Conservation (phyloP, 352 stramenopile genomes). For the Nothophytophthora sp. region DNA sequence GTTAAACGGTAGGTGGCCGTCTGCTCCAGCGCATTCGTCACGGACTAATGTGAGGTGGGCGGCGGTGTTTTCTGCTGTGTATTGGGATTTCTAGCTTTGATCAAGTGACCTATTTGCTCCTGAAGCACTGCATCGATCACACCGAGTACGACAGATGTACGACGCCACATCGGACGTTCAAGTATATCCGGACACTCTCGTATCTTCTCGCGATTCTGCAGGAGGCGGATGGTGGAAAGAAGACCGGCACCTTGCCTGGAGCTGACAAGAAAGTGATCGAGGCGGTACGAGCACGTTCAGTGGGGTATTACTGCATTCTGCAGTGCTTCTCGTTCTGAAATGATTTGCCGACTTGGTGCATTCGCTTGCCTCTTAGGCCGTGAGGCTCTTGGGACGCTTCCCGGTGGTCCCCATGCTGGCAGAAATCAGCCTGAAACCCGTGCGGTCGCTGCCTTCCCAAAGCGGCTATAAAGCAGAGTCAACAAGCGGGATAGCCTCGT, state of each 20-base stretch:
- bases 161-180: slow-evolving; percentile 42
- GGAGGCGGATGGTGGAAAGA: slow-evolving; percentile 24
- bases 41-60: too few relatives aligned
- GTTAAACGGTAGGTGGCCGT: slow-evolving; percentile 52
- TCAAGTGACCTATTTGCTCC: slow-evolving; percentile 57
- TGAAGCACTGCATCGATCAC: slow-evolving; percentile 50
- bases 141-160: slow-evolving; percentile 41
- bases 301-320: too few relatives aligned
- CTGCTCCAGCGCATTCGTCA: slow-evolving; percentile 1
- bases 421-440: slow-evolving; percentile 47
- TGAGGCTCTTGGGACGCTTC: slow-evolving; percentile 41
- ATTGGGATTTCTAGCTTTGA: slow-evolving; percentile 39
- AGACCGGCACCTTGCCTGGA: slow-evolving; percentile 26
- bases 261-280: slow-evolving; percentile 60
- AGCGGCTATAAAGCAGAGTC: slow-evolving; percentile 21
- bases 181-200: slow-evolving; percentile 51
- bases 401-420: slow-evolving; percentile 52
- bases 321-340: too few relatives aligned
- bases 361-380: slow-evolving; percentile 41
- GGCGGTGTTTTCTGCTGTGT: too few relatives aligned
- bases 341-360: too few relatives aligned
- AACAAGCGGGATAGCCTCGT: not conserved
- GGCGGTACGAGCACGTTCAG: slow-evolving; percentile 36
- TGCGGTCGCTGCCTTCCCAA: slow-evolving; percentile 20
- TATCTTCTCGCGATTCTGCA: slow-evolving; percentile 54